A percentile compares a stretch with the other conserved stretches of the same genome.
These are phyloP conservation scores for Magnusiomyces sp. DNA, from an alignment of 1,139 yeast species.

Conservation along the genomic window DNA sequence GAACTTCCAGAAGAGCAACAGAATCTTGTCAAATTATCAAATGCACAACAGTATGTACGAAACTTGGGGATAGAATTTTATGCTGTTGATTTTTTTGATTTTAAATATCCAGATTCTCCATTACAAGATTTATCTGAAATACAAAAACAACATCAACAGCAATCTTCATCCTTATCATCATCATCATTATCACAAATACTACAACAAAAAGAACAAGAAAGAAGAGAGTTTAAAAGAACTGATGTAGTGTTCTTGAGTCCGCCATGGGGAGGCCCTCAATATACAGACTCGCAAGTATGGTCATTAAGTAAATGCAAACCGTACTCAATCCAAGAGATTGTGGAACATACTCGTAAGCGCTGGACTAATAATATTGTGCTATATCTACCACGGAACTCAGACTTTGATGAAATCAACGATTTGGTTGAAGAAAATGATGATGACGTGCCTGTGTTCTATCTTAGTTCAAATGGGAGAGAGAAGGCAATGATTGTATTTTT, in stretches of 20 bases:
- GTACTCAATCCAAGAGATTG: slow-evolving; percentile 24
- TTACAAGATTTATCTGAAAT: neutral
- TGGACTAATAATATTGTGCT: slow-evolving; percentile 49
- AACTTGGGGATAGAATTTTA: slow-evolving; percentile 20
- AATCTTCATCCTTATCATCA: too few relatives aligned
- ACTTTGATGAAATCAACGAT: slow-evolving; percentile 42
- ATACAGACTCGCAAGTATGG: slow-evolving; percentile 40
- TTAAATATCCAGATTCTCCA: slow-evolving; percentile 21
- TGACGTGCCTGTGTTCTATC: slow-evolving; percentile 5
- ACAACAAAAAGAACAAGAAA: slow-evolving; percentile 17
- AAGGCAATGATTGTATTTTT: slow-evolving; percentile 9
- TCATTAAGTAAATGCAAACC: slow-evolving; percentile 36
- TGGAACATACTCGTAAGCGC: slow-evolving; percentile 39
- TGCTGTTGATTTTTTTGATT: slow-evolving; percentile 20
- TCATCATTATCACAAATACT: too few relatives aligned
- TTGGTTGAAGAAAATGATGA: neutral
- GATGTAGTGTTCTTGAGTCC: slow-evolving; percentile 80
- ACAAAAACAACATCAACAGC: neutral
- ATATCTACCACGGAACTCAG: slow-evolving; percentile 68
- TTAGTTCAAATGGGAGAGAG: slow-evolving; percentile 6
- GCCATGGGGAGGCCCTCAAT: slow-evolving; percentile 94
- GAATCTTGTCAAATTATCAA: neutral
- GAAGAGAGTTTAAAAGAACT: slow-evolving; percentile 5
- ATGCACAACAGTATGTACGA: neutral
- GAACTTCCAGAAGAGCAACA: neutral